A percentile compares a stretch with the other conserved stretches of the same genome.
Evolutionary conservation across 768 basidiomycete species (phyloP).

Genomic region (Zangia roseola): DNA sequence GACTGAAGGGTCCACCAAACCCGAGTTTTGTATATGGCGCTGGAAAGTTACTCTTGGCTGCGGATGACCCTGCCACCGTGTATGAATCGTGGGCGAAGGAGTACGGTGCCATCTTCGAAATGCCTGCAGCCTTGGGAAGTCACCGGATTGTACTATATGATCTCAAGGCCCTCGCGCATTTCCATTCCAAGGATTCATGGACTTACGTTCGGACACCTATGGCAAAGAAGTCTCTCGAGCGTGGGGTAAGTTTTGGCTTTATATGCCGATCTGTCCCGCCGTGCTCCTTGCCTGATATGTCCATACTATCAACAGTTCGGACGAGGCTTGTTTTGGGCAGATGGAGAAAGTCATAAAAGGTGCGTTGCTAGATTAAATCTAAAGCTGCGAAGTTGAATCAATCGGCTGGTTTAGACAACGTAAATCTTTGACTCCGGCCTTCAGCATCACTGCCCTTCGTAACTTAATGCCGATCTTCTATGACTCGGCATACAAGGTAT

Average conservation of each 20-base stretch:
- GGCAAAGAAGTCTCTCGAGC: slow-evolving; percentile 34
- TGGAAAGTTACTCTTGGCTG: slow-evolving; percentile 2
- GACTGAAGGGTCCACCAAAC: slow-evolving; percentile 18
- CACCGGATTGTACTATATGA: slow-evolving; percentile 33
- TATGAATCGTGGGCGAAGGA: slow-evolving; percentile 22
- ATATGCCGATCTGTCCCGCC: no score
- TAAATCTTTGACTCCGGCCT: slow-evolving; percentile 27
- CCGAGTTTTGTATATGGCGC: slow-evolving; percentile 18
- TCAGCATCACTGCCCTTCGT: slow-evolving; percentile 24
- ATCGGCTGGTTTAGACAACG: slow-evolving; percentile 18
- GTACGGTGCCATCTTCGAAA: slow-evolving; percentile 15
- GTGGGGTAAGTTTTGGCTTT: not conserved
- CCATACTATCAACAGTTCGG: slow-evolving; percentile 20
- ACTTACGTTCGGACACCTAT: slow-evolving; percentile 43
- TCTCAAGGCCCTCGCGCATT: slow-evolving; percentile 33
- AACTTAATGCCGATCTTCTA: slow-evolving; percentile 24
- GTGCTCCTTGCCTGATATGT: not conserved
- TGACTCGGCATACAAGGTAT: slow-evolving; percentile 29
- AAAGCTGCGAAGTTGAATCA: not conserved
- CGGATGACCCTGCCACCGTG: slow-evolving; percentile 5
- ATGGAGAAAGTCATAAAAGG: slow-evolving; percentile 47
- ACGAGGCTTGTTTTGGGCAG: slow-evolving; percentile 29
- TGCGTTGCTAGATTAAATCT: not conserved
- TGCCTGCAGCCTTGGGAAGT: slow-evolving; percentile 12
- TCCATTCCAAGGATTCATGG: slow-evolving; percentile 7